Percentiles rank a stretch among this genome's conserved stretches.
Evolutionary conservation across 2,329 filamentous ascomycete genomes (phyloP).

Genomic region (Aspergillus latus): DNA sequence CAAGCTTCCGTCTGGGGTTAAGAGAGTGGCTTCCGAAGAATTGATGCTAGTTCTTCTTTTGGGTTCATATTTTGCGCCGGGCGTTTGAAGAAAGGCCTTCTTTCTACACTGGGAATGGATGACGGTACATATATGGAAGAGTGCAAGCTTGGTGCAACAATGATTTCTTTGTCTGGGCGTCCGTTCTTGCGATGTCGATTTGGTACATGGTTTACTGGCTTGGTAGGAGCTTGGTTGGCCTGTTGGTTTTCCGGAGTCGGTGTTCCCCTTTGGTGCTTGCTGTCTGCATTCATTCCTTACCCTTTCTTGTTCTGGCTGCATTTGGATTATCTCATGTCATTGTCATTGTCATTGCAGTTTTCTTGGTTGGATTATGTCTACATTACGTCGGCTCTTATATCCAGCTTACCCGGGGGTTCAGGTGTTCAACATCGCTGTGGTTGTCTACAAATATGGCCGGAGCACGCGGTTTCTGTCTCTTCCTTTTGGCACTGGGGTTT

Average conservation of each 20-base stretch:
- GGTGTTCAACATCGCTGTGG: constrained; percentile 22
- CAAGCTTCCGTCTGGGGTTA: constrained; percentile 95
- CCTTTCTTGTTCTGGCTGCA: constrained; percentile 10
- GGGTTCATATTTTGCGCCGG: constrained; percentile 22
- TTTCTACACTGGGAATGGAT: constrained; percentile 28
- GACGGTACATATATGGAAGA: constrained; percentile 34
- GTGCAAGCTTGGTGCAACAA: constrained; percentile 22
- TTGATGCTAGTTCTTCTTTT: constrained; percentile 11
- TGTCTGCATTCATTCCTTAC: constrained; percentile 21
- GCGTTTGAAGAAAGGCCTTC: constrained; percentile 30
- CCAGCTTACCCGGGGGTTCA: constrained; percentile 20
- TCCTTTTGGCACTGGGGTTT: constrained; percentile 12
- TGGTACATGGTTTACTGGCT: constrained; percentile 33
- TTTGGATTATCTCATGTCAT: constrained; percentile 9
- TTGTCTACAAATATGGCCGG: constrained; percentile 21
- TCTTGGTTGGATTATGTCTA: constrained; percentile 20
- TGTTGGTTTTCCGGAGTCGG: constrained; percentile 35
- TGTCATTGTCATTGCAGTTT: constrained; percentile 11
- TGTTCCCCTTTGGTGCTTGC: constrained; percentile 25
- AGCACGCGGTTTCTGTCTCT: constrained; percentile 13
- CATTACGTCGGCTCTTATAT: constrained; percentile 21
- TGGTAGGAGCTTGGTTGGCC: constrained; percentile 28
- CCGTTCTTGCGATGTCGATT: constrained; percentile 28
- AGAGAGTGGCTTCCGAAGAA: constrained; percentile 5
- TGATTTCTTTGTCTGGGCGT: constrained; percentile 23